These are phyloP conservation scores for Schizothecium vesticola DNA, from an alignment of 495 filamentous ascomycete genomes.

Conservation along the genomic window DNA sequence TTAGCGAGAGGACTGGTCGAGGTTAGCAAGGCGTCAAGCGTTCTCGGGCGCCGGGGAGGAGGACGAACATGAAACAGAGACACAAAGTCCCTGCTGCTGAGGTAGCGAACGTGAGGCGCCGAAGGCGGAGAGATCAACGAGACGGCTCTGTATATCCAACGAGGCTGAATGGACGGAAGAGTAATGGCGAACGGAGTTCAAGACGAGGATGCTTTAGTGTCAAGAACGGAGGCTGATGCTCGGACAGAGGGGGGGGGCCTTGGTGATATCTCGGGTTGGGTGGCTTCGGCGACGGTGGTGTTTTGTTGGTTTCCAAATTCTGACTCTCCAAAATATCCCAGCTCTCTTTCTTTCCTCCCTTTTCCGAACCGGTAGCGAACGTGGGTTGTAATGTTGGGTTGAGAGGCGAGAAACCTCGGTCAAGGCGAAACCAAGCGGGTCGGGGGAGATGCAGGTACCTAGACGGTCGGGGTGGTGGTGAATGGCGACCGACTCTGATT, in stretches of 20 bases:
- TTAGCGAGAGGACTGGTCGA: conserved; percentile 39
- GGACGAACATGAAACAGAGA: conserved; percentile 36
- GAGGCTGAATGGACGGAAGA: not conserved
- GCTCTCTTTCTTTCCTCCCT: conserved; percentile 12
- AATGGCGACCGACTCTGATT: not conserved
- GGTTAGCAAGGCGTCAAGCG: conserved; percentile 13
- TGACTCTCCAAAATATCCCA: conserved; percentile 16
- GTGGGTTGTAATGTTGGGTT: conserved; percentile 19
- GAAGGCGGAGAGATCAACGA: conserved; percentile 21
- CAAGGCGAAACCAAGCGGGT: conserved; percentile 10
- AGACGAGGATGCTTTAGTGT: not conserved
- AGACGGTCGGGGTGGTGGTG: not conserved
- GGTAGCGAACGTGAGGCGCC: conserved; percentile 37
- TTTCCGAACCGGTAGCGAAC: conserved; percentile 29
- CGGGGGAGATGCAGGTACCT: not conserved
- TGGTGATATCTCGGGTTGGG: not conserved
- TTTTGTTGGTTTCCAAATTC: conserved; percentile 10
- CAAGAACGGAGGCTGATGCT: not conserved
- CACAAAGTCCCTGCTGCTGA: conserved; percentile 27
- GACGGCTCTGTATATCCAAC: not conserved
- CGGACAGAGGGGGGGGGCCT: not conserved
- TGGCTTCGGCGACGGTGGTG: not conserved
- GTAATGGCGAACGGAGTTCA: not conserved
- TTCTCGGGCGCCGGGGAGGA: not conserved
- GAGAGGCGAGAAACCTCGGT: conserved; percentile 12